These are phyloP conservation scores for Fragilaria crotonensis DNA, from an alignment of 108 stramenopile genomes.

Conservation along the genomic window DNA sequence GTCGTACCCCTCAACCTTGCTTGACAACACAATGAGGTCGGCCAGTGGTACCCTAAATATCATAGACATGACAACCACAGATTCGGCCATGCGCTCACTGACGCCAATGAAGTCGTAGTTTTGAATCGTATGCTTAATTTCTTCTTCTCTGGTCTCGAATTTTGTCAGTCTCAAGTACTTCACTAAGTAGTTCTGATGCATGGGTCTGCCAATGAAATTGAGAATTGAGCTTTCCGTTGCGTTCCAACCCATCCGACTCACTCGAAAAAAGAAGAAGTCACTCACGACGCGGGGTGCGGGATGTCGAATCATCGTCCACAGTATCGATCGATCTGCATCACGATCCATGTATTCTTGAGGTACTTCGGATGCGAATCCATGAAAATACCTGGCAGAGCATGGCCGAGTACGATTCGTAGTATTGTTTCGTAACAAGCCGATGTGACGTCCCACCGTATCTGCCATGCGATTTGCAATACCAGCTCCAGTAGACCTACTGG, in stretches of 20 bases:
- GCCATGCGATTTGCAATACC: too few species aligned
- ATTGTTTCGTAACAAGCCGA: too few species aligned
- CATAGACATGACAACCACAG: constrained; percentile 7
- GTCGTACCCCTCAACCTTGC: constrained; percentile 2
- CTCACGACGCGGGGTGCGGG: constrained; percentile 19
- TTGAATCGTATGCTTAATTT: constrained; percentile 6
- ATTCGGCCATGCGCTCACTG: constrained; percentile 17
- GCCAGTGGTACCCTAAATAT: not conserved
- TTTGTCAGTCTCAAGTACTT: not conserved
- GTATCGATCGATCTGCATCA: constrained; percentile 4
- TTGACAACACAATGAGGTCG: not conserved
- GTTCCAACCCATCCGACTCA: not conserved
- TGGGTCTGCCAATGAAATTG: not conserved
- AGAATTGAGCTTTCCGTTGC: not conserved
- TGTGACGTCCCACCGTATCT: too few species aligned
- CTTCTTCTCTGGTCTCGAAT: not conserved
- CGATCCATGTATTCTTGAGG: not conserved
- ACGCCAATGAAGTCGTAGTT: constrained; percentile 21
- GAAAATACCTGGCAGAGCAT: not conserved
- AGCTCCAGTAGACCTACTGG: too few species aligned
- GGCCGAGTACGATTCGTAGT: too few species aligned
- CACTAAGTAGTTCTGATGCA: not conserved
- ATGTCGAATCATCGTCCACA: constrained; percentile 17
- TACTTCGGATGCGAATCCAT: not conserved
- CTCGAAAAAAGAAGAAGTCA: constrained; percentile 14